These are phyloP conservation scores for Paramecium biaurelia DNA, from an alignment of 73 alveolate species.

Conservation along the genomic window DNA sequence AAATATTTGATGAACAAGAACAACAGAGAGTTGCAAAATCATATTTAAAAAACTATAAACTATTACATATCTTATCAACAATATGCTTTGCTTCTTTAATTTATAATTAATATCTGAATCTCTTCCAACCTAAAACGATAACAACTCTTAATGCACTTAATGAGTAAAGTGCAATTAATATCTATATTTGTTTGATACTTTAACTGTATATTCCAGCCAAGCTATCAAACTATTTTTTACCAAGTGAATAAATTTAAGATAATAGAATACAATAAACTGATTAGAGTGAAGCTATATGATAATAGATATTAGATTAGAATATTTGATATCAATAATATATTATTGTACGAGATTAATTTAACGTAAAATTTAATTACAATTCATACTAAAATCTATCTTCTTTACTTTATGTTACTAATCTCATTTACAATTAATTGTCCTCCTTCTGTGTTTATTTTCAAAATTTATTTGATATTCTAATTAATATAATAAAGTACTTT, in stretches of 20 bases:
- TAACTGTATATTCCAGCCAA: neutral
- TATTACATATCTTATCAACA: neutral
- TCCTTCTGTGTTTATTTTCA: neutral
- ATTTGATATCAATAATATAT: too few relatives aligned
- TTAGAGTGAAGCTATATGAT: neutral
- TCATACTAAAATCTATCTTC: neutral
- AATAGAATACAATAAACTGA: neutral
- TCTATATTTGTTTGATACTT: neutral
- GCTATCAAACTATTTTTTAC: neutral
- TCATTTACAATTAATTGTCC: neutral
- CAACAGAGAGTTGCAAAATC: neutral
- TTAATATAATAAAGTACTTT: neutral
- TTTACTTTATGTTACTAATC: neutral
- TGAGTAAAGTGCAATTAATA: neutral
- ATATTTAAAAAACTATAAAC: neutral
- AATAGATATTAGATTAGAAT: too few relatives aligned
- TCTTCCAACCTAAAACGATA: neutral
- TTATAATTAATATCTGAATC: neutral
- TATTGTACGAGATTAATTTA: neutral
- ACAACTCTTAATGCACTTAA: neutral
- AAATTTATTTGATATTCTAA: neutral
- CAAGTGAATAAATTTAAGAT: neutral
- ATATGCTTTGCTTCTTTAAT: neutral
- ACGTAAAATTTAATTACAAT: neutral
- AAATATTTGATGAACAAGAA: neutral